Evolutionary conservation across 2,329 filamentous ascomycete genomes (phyloP).

Genomic region (Cladophialophora chaetospira): DNA sequence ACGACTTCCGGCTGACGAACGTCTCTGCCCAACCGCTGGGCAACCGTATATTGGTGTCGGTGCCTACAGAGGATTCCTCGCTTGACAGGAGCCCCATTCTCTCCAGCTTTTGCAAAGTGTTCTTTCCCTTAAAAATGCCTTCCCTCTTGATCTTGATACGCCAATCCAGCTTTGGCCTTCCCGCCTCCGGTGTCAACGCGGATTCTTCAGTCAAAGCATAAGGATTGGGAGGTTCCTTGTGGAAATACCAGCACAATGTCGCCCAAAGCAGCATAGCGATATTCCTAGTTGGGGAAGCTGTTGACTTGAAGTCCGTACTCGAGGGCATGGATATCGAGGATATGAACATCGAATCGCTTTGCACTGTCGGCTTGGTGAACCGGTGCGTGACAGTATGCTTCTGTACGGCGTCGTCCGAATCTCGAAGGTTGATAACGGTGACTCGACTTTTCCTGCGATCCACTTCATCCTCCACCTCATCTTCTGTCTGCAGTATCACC

Average conservation of each 20-base stretch:
- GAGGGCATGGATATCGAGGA: slow-evolving; percentile 87
- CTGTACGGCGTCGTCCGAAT: slow-evolving; percentile 15
- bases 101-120: slow-evolving; percentile 86
- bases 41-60: slow-evolving; percentile 61
- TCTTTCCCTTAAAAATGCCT: slow-evolving; percentile 81
- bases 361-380: slow-evolving; percentile 74
- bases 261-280: slow-evolving; percentile 97
- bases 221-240: slow-evolving; percentile 72
- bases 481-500: slow-evolving; percentile 75
- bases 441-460: slow-evolving; percentile 29
- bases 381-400: slow-evolving; percentile 48
- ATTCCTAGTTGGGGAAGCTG: slow-evolving; percentile 78
- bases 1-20: slow-evolving; percentile 78
- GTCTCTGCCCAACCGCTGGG: slow-evolving; percentile 72
- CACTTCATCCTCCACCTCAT: slow-evolving; percentile 40
- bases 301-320: slow-evolving; percentile 75
- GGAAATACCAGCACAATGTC: slow-evolving; percentile 96
- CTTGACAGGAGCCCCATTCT: slow-evolving; percentile 84
- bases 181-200: slow-evolving; percentile 65
- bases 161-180: slow-evolving; percentile 83
- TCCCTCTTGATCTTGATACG: slow-evolving; percentile 79
- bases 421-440: slow-evolving; percentile 5
- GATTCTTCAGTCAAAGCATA: slow-evolving; percentile 65
- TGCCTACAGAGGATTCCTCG: slow-evolving; percentile 73
- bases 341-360: slow-evolving; percentile 82